phyloP scores from a whole-genome alignment of 495 filamentous ascomycete genomes.

The Penicillium psychrofluorescens region DNA sequence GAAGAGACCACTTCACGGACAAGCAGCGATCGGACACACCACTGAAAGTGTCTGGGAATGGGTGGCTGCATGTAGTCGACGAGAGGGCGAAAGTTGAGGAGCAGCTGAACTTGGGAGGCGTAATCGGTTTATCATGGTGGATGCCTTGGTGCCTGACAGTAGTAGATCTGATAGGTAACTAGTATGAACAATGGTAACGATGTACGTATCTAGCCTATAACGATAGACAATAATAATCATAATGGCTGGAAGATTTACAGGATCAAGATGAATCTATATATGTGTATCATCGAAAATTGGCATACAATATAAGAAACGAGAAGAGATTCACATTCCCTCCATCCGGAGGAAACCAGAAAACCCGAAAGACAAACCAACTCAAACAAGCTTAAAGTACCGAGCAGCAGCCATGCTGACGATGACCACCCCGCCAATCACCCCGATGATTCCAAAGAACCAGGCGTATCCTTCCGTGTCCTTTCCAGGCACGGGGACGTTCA shows the following conservation, averaged over 20 bases:
- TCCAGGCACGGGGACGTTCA: conserved; percentile 89
- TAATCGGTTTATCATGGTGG: not conserved
- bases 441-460: conserved; percentile 80
- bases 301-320: too few relatives aligned
- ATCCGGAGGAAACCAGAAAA: too few relatives aligned
- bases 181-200: too few relatives aligned
- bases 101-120: not conserved
- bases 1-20: not conserved
- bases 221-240: too few relatives aligned
- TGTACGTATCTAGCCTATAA: too few relatives aligned
- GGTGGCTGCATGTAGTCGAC: not conserved
- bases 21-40: not conserved
- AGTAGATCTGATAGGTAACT: too few relatives aligned
- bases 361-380: not conserved
- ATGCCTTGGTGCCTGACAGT: not conserved
- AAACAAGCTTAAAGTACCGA: conserved; percentile 38
- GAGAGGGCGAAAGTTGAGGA: not conserved
- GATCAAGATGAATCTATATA: too few relatives aligned
- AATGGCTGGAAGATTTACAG: too few relatives aligned
- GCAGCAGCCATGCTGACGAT: conserved; percentile 43
- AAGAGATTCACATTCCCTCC: too few relatives aligned
- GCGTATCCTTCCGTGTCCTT: conserved; percentile 41
- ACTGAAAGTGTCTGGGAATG: too few relatives aligned
- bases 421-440: conserved; percentile 54
- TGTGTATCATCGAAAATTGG: too few relatives aligned